Evolutionary conservation across 2,329 filamentous ascomycete genomes (phyloP).

Genomic region (Claviceps sp.): DNA sequence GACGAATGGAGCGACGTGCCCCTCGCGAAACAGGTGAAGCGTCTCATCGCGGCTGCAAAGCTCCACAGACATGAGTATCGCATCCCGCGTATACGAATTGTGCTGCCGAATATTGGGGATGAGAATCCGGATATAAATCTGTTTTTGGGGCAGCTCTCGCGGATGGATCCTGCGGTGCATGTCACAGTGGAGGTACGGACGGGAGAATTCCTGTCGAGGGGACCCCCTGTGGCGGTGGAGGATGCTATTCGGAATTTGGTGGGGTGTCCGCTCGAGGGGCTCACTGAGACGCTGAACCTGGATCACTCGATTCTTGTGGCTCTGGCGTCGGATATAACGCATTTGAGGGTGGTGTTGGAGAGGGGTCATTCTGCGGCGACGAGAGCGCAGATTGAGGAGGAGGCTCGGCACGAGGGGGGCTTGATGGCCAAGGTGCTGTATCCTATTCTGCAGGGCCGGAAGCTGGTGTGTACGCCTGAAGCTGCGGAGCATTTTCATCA

Average conservation of each 20-base stretch:
- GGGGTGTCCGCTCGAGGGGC: constrained; percentile 17
- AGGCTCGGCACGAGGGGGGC: constrained; percentile 15
- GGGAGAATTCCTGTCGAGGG: constrained; percentile 13
- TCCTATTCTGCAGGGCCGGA: constrained; percentile 18
- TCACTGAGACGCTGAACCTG: constrained; percentile 25
- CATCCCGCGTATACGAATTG: constrained; percentile 21
- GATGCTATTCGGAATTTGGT: constrained; percentile 18
- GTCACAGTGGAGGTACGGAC: constrained; percentile 19
- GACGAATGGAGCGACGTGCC: constrained; percentile 22
- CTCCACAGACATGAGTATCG: constrained; percentile 24
- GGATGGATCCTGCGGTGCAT: constrained; percentile 18
- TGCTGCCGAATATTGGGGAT: constrained; percentile 20
- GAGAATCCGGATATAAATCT: constrained; percentile 17
- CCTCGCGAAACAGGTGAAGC: constrained; percentile 18
- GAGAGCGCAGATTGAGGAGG: constrained; percentile 21
- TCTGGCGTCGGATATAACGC: constrained; percentile 27
- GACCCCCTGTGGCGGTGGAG: constrained; percentile 12
- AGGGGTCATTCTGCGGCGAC: constrained; percentile 21
- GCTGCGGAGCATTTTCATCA: constrained; percentile 26
- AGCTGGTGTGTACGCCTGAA: constrained; percentile 24
- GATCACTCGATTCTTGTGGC: constrained; percentile 29
- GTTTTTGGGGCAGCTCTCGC: constrained; percentile 18
- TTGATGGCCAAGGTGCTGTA: constrained; percentile 23
- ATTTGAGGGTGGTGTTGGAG: constrained; percentile 18
- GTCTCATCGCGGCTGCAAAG: constrained; percentile 23